A percentile compares a stretch with the other conserved stretches of the same genome.
These are phyloP conservation scores for Glutinoglossum americanum DNA, from an alignment of 495 filamentous ascomycete species.

Conservation along the genomic window DNA sequence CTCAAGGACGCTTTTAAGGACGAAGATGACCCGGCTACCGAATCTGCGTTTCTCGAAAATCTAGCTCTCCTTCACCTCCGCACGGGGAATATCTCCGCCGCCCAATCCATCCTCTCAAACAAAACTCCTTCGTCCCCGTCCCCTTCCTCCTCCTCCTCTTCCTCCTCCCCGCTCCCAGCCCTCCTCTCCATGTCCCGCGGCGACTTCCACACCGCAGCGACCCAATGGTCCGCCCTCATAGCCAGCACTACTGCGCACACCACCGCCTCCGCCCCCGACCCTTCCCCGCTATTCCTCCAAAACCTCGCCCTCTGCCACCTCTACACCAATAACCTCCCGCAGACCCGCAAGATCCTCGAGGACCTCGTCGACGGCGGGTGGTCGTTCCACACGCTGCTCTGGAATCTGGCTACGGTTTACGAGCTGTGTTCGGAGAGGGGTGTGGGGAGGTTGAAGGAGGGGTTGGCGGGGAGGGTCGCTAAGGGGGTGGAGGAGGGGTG, in stretches of 20 bases:
- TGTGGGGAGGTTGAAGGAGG: not conserved
- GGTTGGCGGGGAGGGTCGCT: not conserved
- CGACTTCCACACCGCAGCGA: constrained; percentile 38
- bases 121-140: too few species aligned
- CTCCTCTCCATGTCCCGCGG: constrained; percentile 63
- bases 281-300: too few species aligned
- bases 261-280: too few species aligned
- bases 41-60: constrained; percentile 19
- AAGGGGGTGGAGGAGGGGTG: not conserved
- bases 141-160: not conserved
- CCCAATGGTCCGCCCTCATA: constrained; percentile 38
- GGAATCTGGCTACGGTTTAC: constrained; percentile 81
- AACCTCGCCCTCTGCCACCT: constrained; percentile 69
- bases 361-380: constrained; percentile 33
- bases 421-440: constrained; percentile 38
- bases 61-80: constrained; percentile 49
- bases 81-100: constrained; percentile 53
- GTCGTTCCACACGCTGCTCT: constrained; percentile 53
- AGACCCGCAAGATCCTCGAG: constrained; percentile 43
- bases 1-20: constrained; percentile 12
- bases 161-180: constrained; percentile 26
- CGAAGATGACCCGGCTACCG: constrained; percentile 9
- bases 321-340: constrained; percentile 45
- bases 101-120: constrained; percentile 31
- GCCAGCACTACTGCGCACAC: constrained; percentile 32